Conservation (phyloP, 192 early-diverging fungal genomes). For the Backusella luteola region DNA sequence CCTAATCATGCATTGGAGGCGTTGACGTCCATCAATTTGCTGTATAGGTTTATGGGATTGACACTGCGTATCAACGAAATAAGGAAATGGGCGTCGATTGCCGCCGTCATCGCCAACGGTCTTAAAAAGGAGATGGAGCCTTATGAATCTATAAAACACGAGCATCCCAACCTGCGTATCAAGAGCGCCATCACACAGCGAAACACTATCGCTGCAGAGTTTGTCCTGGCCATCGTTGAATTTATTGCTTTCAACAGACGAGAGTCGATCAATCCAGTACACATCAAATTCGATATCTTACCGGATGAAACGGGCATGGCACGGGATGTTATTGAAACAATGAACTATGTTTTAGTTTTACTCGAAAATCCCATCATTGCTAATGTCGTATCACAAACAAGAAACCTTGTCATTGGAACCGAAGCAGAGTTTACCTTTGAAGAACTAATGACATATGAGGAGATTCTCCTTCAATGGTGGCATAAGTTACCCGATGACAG, state of each 20-base stretch:
- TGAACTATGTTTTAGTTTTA: neutral
- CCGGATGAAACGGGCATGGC: neutral
- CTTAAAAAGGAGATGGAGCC: neutral
- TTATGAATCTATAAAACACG: neutral
- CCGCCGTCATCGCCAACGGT: neutral
- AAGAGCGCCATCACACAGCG: neutral
- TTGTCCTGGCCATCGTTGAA: neutral
- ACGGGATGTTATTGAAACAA: neutral
- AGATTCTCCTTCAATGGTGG: neutral
- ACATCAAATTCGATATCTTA: neutral
- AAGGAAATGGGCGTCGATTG: neutral
- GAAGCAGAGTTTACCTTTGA: slow-evolving; percentile 2
- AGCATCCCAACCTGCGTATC: neutral
- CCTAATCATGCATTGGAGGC: neutral
- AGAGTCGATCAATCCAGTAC: neutral
- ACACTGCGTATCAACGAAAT: neutral
- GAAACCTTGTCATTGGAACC: neutral
- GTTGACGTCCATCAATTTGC: neutral
- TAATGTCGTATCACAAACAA: neutral
- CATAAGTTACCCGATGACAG: neutral
- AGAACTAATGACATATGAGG: neutral
- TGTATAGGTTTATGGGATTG: neutral
- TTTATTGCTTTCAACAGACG: neutral
- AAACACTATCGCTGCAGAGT: neutral
- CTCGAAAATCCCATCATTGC: neutral